Evolutionary conservation across 106 monocot genomes (phyloP).

Genomic region (Acanthochlamys bracteata): DNA sequence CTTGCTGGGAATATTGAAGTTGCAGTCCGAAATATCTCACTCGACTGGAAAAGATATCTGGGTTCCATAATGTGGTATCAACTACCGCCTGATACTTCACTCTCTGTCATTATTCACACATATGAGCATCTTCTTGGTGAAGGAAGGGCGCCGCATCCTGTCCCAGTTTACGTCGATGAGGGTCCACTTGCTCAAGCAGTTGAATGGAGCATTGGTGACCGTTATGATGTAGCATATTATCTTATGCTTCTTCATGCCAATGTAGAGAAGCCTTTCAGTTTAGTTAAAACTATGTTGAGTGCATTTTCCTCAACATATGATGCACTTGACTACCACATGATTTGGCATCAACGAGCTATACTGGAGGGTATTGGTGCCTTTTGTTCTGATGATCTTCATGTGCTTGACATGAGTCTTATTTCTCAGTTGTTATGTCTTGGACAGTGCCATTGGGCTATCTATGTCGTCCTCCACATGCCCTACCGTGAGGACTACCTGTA

Average conservation of each 20-base stretch:
- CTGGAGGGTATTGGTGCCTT: constrained; percentile 74
- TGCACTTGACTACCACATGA: constrained; percentile 97
- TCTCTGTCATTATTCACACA: constrained; percentile 52
- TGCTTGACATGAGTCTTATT: constrained; percentile 84
- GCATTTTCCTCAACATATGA: constrained; percentile 81
- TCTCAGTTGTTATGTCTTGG: constrained; percentile 81
- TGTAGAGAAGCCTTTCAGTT: constrained; percentile 30
- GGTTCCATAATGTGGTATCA: constrained; percentile 93
- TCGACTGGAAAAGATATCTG: constrained; percentile 92
- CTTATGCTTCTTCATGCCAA: constrained; percentile 97
- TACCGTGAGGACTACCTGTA: constrained; percentile 34
- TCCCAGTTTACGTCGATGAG: constrained; percentile 92
- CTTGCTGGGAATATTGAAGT: constrained; percentile 81
- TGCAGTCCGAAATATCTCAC: constrained; percentile 40
- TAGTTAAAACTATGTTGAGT: constrained; percentile 85
- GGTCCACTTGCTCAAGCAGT: constrained; percentile 49
- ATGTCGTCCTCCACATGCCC: constrained; percentile 81
- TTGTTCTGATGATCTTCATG: constrained; percentile 63
- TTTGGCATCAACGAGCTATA: constrained; percentile 83
- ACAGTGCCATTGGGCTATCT: constrained; percentile 91
- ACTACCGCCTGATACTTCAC: constrained; percentile 66
- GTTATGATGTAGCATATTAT: constrained; percentile 87
- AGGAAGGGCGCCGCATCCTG: constrained; percentile 80
- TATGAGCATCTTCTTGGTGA: constrained; percentile 77
- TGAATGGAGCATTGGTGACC: constrained; percentile 53